Base-by-base conservation (phyloP, 2,329 filamentous ascomycete genomes). In the Ilyonectria destructans region DNA sequence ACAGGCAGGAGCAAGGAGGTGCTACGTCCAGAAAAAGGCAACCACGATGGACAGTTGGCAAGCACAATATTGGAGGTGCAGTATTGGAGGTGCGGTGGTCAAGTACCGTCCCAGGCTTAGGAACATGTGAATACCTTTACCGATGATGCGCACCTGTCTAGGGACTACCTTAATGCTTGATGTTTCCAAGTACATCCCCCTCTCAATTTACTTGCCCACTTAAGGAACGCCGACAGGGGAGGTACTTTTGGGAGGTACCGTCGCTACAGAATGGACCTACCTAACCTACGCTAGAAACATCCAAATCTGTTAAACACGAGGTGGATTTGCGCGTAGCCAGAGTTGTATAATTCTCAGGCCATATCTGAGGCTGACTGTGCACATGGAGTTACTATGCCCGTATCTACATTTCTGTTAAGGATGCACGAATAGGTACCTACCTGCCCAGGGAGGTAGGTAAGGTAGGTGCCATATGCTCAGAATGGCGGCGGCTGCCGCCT, bases 121-220 rank as follows among this genome's bases (percentile, higher is more conserved):
- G 5, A 35, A 37, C 51, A 35, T 19, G 51, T 54, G 51, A 54
- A 54, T 31, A 52, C 31, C 17, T 8, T 26, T 52, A 12, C 29
- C 29, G 13, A 23, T 17, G 21, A 26, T 33, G 31, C 31, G 31
- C 31, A 12, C 31, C 13, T 29, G 21, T 26, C 21, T 23, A 23
- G 48, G 2, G 31, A 43, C 15, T n/a, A n/a, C 40, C 51, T 54
- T n/a, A 31, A 8, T 54, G 29, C 51, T 35, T 54, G 31, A 35
- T 15, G 51, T 54, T 54, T 54, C 51, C 51, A 35, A 54, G 31
- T 23, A 54, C 31, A 54, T 54, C 51, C 51, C 33, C 29, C 51
- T 54, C 51, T 35, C 51, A 54, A 54, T 54, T 54, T 54, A 54
- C 51, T 31, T 19, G 51, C 17, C n/a, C 19, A 54, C 19, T 23